Base-by-base conservation (phyloP, 176 grass and related monocot species). In the Carex scoparia region DNA sequence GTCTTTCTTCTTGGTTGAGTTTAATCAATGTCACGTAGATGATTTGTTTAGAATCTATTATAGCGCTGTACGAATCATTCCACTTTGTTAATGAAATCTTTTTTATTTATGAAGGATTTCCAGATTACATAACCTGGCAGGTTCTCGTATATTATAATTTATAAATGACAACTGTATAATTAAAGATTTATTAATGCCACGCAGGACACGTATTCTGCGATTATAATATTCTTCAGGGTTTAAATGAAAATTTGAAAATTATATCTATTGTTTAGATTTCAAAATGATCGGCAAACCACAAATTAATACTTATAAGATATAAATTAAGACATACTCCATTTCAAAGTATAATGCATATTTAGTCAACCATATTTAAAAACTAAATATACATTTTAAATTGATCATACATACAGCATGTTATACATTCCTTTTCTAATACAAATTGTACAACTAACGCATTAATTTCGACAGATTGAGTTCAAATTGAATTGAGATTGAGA, bases 121-220 rank as follows among this genome's bases (percentile, higher is more conserved):
- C 74, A 58, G 74, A 28, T 56, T 57, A 3, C 48, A 16, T 57
- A 49, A 78, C 28, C 74, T 57, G 51, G 23, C 27, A 56, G 51
- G 12, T 32, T 56, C 57, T 35, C 14, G 32, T 78, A 32, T 78
- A 32, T 78, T 78, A 78, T 78, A 57, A 78, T 16, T 78, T 78
- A 78, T 78, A 57, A 78, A 33, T 11, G 49, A 57, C 74, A 78
- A 78, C 51, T 78, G 74, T 78, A 78, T 57, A 38, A 78, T 57
- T 2, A 76, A 30, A 76, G 2, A 33, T 57, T 35, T 32, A 51
- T 51, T 51, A 78, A 57, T 78, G 12, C 23, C 11, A 57, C 5
- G 49, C 13, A 28, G 19, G n/a, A 53, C 44, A 77, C 46, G 30
- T 54, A 23, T 75, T n/a, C 3, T 48, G 7, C 0, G 18, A 10